Evolutionary conservation across 768 basidiomycete species (phyloP).

Genomic region (Ephemerocybe angulata): DNA sequence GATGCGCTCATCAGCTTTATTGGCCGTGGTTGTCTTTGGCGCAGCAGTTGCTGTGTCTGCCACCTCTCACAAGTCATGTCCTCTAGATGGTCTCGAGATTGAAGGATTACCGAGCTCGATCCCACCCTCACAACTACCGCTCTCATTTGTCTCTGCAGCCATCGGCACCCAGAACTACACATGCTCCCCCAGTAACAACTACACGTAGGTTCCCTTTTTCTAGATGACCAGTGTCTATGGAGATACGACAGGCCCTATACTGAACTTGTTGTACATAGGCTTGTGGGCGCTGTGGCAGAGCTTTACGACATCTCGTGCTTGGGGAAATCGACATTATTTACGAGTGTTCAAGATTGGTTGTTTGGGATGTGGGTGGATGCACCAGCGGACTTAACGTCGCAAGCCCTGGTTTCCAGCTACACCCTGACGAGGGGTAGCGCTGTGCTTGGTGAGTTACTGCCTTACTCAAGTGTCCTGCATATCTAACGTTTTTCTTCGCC

Average conservation of each 20-base stretch:
- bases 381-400: conserved; percentile 14
- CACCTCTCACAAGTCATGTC: conserved; percentile 19
- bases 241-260: no score
- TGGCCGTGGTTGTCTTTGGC: neutral
- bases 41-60: neutral
- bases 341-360: conserved; percentile 20
- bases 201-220: conserved; percentile 33
- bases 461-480: neutral
- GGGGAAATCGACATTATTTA: conserved; percentile 25
- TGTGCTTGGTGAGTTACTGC: conserved; percentile 29
- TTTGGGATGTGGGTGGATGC: conserved; percentile 18
- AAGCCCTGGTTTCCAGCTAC: conserved; percentile 17
- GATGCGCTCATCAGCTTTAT: no score
- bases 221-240: no score
- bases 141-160: conserved; percentile 43
- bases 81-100: conserved; percentile 21
- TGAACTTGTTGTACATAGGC: conserved; percentile 26
- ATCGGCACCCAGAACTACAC: conserved; percentile 57
- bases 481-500: neutral
- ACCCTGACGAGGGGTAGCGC: conserved; percentile 10
- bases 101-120: conserved; percentile 27
- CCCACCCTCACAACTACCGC: conserved; percentile 28
- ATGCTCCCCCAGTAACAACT: conserved; percentile 41
- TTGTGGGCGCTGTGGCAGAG: conserved; percentile 47
- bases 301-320: conserved; percentile 56